Conservation (phyloP, 345 rosid genomes). For the Lepidium africanum region DNA sequence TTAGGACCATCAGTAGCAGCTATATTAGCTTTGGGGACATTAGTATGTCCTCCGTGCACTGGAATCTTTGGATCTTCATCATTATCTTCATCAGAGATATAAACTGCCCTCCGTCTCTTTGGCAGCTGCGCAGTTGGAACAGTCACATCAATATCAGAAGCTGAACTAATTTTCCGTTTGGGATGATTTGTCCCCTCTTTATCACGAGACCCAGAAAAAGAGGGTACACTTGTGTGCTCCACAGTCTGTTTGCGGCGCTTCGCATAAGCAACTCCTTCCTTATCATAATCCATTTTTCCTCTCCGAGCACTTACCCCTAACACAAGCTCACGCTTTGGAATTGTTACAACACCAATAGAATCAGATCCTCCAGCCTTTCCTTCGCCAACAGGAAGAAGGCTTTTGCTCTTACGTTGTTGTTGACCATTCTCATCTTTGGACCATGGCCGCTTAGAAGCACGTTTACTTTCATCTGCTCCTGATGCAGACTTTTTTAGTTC, state of each 20-base stretch:
- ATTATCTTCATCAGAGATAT: constrained; percentile 58
- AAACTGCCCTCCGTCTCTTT: constrained; percentile 69
- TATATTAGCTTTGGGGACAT: constrained; percentile 28
- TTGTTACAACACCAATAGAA: constrained; percentile 14
- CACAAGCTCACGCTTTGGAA: constrained; percentile 30
- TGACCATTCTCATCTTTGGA: constrained; percentile 29
- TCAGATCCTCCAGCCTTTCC: constrained; percentile 31
- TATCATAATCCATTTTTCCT: constrained; percentile 33
- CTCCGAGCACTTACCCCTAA: constrained; percentile 36
- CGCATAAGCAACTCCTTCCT: constrained; percentile 49
- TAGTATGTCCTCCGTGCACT: constrained; percentile 49
- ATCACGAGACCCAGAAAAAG: constrained; percentile 33
- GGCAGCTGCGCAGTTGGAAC: constrained; percentile 35
- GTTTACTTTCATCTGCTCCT: constrained; percentile 31
- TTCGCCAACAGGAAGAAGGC: constrained; percentile 24
- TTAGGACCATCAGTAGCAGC: constrained; percentile 30
- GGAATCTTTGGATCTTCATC: constrained; percentile 79
- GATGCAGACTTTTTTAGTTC: constrained; percentile 34
- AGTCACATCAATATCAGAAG: constrained; percentile 31
- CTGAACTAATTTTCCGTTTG: constrained; percentile 31
- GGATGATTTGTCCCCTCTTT: constrained; percentile 34
- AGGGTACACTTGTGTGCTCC: constrained; percentile 57
- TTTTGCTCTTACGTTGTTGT: constrained; percentile 27
- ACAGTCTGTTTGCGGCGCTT: constrained; percentile 50
- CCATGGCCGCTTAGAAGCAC: constrained; percentile 47